Evolutionary conservation across 768 basidiomycete species (phyloP), one percentile per base, ranked within the genome.

Genomic region (Pluteus cervinus): DNA sequence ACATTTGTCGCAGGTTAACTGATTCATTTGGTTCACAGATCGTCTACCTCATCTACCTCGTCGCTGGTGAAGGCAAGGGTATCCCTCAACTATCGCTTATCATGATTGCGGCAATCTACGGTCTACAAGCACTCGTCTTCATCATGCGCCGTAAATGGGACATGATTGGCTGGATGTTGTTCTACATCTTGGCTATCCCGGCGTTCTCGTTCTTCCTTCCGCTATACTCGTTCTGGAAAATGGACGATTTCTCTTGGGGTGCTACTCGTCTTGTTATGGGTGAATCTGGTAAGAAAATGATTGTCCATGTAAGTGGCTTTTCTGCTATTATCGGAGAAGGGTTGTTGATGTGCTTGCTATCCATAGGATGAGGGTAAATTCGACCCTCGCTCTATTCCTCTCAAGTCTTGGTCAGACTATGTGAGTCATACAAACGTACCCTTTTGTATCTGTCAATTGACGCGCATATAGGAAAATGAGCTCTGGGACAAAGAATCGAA

Each of bases 191-290:
- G 24, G 92, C 94, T 39, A 87, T 97, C 46, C 93, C 93, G 3
- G 75, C 79, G 29, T 96, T 94, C 66, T 91, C 90, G 5, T 87
- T 96, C 73, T 73, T 88, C 66, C 75, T 97, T 18, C 93, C 91
- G 4, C 66, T 96, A 9, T 93, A 91, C 58, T 92, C 90, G 4
- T 94, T 97, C 81, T 98, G 92, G 93, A 73, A 68, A 47, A 96
- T 97, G 92, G 93, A 94, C 58, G 91, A 94, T 61, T 96, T 94
- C 76, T 89, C 86, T 0, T 92, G 91, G 90, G 92, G 91, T 74
- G 71, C 75, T 17, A 94, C 92, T 1, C 86, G 89, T 76, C 56
- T 93, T 42, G 92, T 99, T 9, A 62, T 96, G 44, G 92, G 93
- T 46, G 94, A 98, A 61, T 75, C 81, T 21, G 94, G 94, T 12